Conservation (phyloP, 495 filamentous ascomycete genomes). For the Neurospora intermedia region DNA sequence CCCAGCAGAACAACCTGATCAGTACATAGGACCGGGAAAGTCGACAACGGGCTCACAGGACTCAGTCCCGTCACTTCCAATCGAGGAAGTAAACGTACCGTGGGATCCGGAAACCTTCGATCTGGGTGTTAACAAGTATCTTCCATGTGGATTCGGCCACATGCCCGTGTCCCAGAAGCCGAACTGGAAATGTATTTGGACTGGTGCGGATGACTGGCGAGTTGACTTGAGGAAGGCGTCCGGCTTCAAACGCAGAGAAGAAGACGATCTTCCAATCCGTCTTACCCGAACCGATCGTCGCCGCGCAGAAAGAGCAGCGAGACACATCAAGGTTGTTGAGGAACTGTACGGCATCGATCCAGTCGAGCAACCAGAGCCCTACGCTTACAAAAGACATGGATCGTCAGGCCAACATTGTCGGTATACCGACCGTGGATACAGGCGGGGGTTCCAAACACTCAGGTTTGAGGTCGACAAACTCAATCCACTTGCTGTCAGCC, state of each 20-base stretch:
- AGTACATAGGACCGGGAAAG: neutral
- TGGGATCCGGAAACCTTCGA: neutral
- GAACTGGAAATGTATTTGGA: neutral
- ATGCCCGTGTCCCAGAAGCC: neutral
- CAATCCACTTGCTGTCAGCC: neutral
- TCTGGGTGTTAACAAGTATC: neutral
- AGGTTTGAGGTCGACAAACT: neutral
- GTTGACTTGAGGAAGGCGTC: neutral
- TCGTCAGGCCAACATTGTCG: neutral
- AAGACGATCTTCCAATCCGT: neutral
- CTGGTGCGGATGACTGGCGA: neutral
- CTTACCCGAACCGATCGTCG: neutral
- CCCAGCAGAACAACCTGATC: neutral
- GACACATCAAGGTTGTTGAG: neutral
- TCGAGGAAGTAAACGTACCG: neutral
- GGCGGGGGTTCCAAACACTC: neutral
- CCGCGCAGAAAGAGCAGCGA: neutral
- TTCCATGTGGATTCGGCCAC: neutral
- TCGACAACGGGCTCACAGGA: neutral
- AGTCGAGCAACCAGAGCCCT: neutral
- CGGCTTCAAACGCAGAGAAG: neutral
- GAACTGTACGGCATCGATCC: neutral
- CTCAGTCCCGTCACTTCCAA: fast-evolving
- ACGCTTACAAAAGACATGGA: neutral
- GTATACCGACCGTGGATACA: neutral